Evolutionary conservation across 2,329 filamentous ascomycete genomes (phyloP).

Genomic region (Xylariaceae sp.): DNA sequence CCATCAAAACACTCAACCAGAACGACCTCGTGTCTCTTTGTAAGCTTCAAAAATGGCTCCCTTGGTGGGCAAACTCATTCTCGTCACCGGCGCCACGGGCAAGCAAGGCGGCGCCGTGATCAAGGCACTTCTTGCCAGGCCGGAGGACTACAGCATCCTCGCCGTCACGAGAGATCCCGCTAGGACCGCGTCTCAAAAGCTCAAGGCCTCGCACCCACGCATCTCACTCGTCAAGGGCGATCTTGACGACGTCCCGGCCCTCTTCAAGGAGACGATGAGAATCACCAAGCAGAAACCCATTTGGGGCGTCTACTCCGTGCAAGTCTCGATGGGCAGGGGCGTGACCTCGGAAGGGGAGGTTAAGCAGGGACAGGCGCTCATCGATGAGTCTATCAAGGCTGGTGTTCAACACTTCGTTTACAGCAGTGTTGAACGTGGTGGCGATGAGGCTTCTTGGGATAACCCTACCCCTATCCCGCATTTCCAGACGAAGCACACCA

Average conservation of each 20-base stretch:
- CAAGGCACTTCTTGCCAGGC: constrained; percentile 34
- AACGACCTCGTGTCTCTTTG: not conserved
- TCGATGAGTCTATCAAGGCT: constrained; percentile 52
- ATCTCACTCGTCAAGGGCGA: constrained; percentile 46
- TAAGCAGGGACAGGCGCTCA: constrained; percentile 51
- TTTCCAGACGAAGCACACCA: constrained; percentile 56
- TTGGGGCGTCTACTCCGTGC: constrained; percentile 58
- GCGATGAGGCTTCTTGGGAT: constrained; percentile 43
- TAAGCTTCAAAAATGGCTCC: not conserved
- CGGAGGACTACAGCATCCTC: constrained; percentile 39
- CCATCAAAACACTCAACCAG: not conserved
- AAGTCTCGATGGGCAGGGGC: constrained; percentile 33
- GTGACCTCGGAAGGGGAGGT: constrained; percentile 36
- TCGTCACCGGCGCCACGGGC: constrained; percentile 45
- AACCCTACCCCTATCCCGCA: constrained; percentile 54
- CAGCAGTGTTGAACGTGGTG: constrained; percentile 58
- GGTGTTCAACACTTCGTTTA: constrained; percentile 59
- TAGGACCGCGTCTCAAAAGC: constrained; percentile 43
- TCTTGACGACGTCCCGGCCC: constrained; percentile 43
- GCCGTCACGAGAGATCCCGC: constrained; percentile 53
- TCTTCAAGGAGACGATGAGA: constrained; percentile 39
- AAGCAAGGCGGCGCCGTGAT: constrained; percentile 44
- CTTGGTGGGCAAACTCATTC: constrained; percentile 33
- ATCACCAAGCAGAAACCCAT: constrained; percentile 32
- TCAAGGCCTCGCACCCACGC: constrained; percentile 36